Base-by-base conservation (phyloP, 345 rosid species). In the Sisymbrium altissimum region DNA sequence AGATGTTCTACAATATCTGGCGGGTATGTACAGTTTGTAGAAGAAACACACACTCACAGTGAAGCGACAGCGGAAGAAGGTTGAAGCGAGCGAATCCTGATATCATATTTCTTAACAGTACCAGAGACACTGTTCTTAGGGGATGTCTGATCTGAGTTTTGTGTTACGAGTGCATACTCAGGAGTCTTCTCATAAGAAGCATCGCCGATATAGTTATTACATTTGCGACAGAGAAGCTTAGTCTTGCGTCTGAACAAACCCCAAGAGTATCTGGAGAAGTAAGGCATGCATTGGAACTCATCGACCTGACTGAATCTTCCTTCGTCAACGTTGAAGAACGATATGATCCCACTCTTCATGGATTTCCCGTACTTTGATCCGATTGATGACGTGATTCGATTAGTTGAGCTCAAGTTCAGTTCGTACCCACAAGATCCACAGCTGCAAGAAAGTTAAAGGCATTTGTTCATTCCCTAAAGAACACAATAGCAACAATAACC, bases 341-440 rank as follows among this genome's bases (percentile, higher is more conserved):
- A 90, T 73, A 95, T 88, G 78, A 87, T 85, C 67, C 97, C 99
- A 55, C 85, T 86, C 84, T 87, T 95, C 80, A 92, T 95, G 9
- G 96, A 95, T 80, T 95, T 95, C 36, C 96, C 92, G 44, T 95
- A 95, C 70, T 92, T 92, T 1, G 91, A 87, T 75, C 97, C 97
- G 8, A 95, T 89, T 1, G 84, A 76, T 5, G 99, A 79, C 4
- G 90, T 92, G 85, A 84, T 95, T 32, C 99, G 86, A 72, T 88
- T 95, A 14, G 87, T 84, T n/a, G 99, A 92, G 81, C 89, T 87
- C 44, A 95, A 78, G 82, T 88, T 92, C 64, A 92, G 81, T 78
- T 92, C 99, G 49, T 88, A 95, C 38, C 97, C 97, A 70, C 99
- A 95, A 44, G 85, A 77, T 55, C 99, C 99, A 55, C 99, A 95